Base-by-base conservation (phyloP, 257 asterid genomes). In the Solanum virginianum region DNA sequence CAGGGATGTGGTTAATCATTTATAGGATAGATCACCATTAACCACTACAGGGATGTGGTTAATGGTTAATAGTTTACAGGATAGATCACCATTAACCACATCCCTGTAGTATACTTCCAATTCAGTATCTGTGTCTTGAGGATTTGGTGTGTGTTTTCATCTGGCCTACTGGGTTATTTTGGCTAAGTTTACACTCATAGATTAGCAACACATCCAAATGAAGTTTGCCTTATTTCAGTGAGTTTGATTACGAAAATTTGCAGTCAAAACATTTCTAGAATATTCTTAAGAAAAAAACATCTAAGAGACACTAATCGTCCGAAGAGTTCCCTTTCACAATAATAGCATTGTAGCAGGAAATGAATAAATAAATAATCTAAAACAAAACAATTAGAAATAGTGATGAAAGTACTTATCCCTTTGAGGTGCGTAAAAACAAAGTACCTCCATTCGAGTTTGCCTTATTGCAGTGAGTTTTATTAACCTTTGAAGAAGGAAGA, bases 401-500 rank as follows among this genome's bases (percentile, higher is more conserved):
- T 32, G 36, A 32, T 32, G 36, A 32, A 32, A 32, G 36, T 32
- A 32, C 36, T 12, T 13, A 0, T 63, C 41, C 8, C 4, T 22
- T 18, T 0, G 41, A 24, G 13, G 18, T 17, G 26, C 14, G 14
- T 4, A 9, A 83, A 29, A 32, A 9, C 8, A 17, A 41, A 36
- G 3, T 81, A 95, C 99, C 98, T 95, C 98, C 98, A 96, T 94
- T 86, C 93, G 90, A 49, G 93, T 32, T 32, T 32, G 36, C 36
- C 36, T 32, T 32, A 32, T 32, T 32, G 36, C 36, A 32, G 36
- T 32, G 36, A 32, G 36, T 32, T 32, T 32, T 32, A 32, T 32
- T 32, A 32, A 32, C 36, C 36, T 32, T 32, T 32, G 36, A 32
- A 32, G 36, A 32, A 32, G 36, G 36, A 32, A 32, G 36, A 32